A percentile compares a stretch with the other conserved stretches of the same genome.
Evolutionary conservation across 2,329 filamentous ascomycete species (phyloP).

Genomic region (Bipolaris victoriae): DNA sequence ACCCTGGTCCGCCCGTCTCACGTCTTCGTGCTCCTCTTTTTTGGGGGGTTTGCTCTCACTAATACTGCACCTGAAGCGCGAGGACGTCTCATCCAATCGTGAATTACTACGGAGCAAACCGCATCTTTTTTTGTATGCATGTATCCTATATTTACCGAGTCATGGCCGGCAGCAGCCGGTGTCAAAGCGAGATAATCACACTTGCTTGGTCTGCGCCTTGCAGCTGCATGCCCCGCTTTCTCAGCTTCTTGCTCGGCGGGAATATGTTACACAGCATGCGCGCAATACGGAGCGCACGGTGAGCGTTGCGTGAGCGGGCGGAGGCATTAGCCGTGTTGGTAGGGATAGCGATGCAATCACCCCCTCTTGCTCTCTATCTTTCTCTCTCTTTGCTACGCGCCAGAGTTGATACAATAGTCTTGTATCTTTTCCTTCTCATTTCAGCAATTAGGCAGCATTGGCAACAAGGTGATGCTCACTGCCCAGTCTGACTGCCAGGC

Average conservation of each 20-base stretch:
- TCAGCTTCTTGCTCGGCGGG: slow-evolving; percentile 1
- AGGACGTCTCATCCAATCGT: slow-evolving; percentile 1
- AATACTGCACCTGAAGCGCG: not conserved
- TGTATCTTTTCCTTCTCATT: not conserved
- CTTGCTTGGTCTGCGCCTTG: not conserved
- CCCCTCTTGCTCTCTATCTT: not conserved
- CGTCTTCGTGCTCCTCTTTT: not conserved
- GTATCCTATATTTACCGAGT: slow-evolving; percentile 9
- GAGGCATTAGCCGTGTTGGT: slow-evolving; percentile 6
- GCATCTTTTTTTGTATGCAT: too few relatives aligned
- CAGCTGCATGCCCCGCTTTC: slow-evolving; percentile 1
- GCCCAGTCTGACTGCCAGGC: not conserved
- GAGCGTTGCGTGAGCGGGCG: not conserved
- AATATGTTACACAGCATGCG: slow-evolving; percentile 16
- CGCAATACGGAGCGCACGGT: slow-evolving; percentile 8
- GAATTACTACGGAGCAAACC: slow-evolving; percentile 9
- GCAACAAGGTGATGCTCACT: not conserved
- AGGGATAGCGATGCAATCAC: not conserved
- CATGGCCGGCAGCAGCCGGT: slow-evolving; percentile 8
- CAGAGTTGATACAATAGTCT: not conserved
- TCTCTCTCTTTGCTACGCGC: not conserved
- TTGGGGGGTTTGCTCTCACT: too few relatives aligned
- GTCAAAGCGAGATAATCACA: slow-evolving; percentile 4
- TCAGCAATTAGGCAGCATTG: not conserved
- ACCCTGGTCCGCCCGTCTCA: not conserved